phyloP scores from a whole-genome alignment of 2,329 filamentous ascomycete species.

The Allantophomopsis cytisporea region DNA sequence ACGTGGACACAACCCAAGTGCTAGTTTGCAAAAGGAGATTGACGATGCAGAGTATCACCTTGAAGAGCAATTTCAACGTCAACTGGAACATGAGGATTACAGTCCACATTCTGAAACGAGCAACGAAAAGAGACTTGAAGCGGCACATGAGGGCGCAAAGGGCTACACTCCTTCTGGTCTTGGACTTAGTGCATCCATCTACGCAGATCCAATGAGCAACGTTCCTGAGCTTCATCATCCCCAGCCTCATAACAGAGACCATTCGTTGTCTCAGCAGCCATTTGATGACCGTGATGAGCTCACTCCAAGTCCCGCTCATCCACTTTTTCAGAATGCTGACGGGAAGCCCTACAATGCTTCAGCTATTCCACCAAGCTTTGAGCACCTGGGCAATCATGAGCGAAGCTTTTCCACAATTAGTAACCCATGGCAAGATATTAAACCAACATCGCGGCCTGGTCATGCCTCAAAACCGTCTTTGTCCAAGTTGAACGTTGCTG shows the following conservation, averaged over 20 bases:
- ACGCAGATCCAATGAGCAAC: conserved; percentile 30
- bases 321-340: conserved; percentile 3
- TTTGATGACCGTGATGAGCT: conserved; percentile 41
- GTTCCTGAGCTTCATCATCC: conserved; percentile 54
- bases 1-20: conserved; percentile 60
- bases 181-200: conserved; percentile 22
- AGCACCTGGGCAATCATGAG: conserved; percentile 28
- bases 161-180: conserved; percentile 4
- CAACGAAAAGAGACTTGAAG: conserved; percentile 1
- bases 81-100: conserved; percentile 68
- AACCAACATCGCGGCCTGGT: conserved; percentile 29
- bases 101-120: conserved; percentile 39
- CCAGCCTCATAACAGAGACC: conserved; percentile 59
- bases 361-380: conserved; percentile 2
- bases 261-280: conserved; percentile 56
- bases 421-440: conserved; percentile 49
- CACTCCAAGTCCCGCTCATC: conserved; percentile 13
- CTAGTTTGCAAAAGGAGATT: conserved; percentile 70
- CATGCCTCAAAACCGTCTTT: conserved; percentile 58
- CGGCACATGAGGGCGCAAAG: conserved; percentile 7
- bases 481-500: conserved; percentile 77
- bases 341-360: background rate
- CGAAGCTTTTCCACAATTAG: conserved; percentile 40
- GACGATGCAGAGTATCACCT: conserved; percentile 78
- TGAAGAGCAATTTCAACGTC: conserved; percentile 65